Evolutionary conservation across 2,329 filamentous ascomycete species (phyloP).

Genomic region (Stylonectria norvegica): DNA sequence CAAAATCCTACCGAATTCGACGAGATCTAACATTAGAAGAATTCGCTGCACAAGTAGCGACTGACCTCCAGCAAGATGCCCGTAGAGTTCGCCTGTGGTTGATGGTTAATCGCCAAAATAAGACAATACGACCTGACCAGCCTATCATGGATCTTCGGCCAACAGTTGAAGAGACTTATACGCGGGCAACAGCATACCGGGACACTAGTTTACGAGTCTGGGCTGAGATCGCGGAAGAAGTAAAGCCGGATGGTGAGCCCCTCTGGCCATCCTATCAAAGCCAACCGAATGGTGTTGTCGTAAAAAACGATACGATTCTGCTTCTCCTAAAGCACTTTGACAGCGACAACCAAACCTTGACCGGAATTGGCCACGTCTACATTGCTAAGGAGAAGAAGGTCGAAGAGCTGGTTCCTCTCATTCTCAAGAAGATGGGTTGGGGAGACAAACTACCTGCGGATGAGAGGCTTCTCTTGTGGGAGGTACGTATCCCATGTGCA

Average conservation of each 20-base stretch:
- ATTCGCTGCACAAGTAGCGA: conserved; percentile 66
- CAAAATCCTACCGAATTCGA: conserved; percentile 69
- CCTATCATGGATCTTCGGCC: conserved; percentile 75
- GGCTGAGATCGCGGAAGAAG: conserved; percentile 73
- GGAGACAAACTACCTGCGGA: conserved; percentile 64
- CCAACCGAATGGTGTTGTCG: conserved; percentile 53
- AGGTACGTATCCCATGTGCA: conserved; percentile 45
- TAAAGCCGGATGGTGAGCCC: conserved; percentile 64
- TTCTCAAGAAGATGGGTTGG: conserved; percentile 84
- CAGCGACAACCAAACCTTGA: conserved; percentile 67
- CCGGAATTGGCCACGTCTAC: conserved; percentile 79
- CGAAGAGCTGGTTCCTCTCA: conserved; percentile 73
- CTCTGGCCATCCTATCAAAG: conserved; percentile 66
- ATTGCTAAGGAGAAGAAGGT: conserved; percentile 86
- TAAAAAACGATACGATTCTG: conserved; percentile 66
- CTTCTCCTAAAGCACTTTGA: conserved; percentile 95
- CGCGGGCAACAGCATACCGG: conserved; percentile 54
- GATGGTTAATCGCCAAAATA: conserved; percentile 98
- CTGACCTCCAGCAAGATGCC: conserved; percentile 65
- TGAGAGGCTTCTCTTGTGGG: conserved; percentile 69
- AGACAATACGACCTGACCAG: conserved; percentile 87
- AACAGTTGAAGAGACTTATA: conserved; percentile 68
- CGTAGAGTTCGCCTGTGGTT: conserved; percentile 81
- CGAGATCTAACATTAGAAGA: conserved; percentile 74
- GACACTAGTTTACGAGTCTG: conserved; percentile 77